Evolutionary conservation across 176 grass and related monocot species (phyloP).

Genomic region (Eleusine indica): DNA sequence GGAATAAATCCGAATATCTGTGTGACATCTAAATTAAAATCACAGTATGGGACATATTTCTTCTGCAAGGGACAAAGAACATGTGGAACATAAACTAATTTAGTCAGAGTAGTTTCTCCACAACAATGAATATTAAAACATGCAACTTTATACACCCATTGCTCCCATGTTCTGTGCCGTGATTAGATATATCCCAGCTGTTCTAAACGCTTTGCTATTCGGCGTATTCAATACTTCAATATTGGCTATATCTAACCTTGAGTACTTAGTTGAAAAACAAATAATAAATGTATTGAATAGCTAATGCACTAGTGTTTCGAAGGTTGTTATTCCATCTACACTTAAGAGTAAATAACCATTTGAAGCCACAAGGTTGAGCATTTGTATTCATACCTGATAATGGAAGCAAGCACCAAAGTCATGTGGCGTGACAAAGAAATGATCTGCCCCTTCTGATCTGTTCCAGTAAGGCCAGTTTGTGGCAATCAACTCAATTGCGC

Average conservation of each 20-base stretch:
- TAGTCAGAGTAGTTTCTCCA: constrained; percentile 22
- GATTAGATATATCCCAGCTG: constrained; percentile 31
- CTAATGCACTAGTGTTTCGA: constrained; percentile 6
- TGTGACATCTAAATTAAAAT: neutral
- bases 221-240: neutral
- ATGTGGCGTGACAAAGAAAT: constrained; percentile 94
- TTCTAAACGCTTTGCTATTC: constrained; percentile 7
- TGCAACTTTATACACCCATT: constrained; percentile 25
- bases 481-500: constrained; percentile 74
- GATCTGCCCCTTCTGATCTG: constrained; percentile 86
- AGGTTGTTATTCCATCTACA: neutral
- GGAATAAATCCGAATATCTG: constrained; percentile 11
- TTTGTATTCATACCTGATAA: constrained; percentile 67
- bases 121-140: constrained; percentile 15
- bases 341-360: neutral
- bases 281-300: constrained; percentile 13
- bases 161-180: constrained; percentile 31
- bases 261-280: constrained; percentile 4
- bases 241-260: constrained; percentile 1
- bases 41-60: constrained; percentile 21
- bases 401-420: constrained; percentile 97
- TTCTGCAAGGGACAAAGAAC: constrained; percentile 30
- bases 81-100: constrained; percentile 30
- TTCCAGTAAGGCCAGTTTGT: constrained; percentile 91
- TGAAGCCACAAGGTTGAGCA: neutral